These are phyloP conservation scores for Vigna reflexopilosa DNA, from an alignment of 306 rosid genomes.

Conservation along the genomic window DNA sequence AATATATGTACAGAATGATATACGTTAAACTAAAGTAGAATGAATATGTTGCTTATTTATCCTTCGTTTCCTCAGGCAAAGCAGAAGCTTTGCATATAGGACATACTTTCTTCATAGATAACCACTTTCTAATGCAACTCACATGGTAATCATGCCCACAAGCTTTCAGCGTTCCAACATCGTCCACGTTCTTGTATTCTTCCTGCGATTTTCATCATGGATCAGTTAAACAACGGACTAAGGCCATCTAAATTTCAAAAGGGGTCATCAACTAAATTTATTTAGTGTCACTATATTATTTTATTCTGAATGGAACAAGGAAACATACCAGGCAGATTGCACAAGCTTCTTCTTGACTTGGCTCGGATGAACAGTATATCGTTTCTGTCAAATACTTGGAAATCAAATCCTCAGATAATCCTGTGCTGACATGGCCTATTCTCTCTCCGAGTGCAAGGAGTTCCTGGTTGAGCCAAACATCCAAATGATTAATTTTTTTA, in stretches of 20 bases:
- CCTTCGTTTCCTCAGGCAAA: conserved; percentile 51
- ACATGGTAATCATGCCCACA: conserved; percentile 81
- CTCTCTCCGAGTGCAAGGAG: conserved; percentile 77
- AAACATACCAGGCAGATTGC: conserved; percentile 67
- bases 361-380: conserved; percentile 68
- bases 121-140: conserved; percentile 75
- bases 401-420: conserved; percentile 65
- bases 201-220: conserved; percentile 54
- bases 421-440: conserved; percentile 75
- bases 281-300: neutral
- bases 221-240: neutral
- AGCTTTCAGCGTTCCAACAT: conserved; percentile 63
- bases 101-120: conserved; percentile 68
- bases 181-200: conserved; percentile 75
- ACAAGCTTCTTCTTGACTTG: conserved; percentile 61
- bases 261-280: neutral
- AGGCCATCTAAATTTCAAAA: neutral
- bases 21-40: conserved; percentile 1
- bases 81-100: conserved; percentile 75
- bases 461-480: conserved; percentile 55
- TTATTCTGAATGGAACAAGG: neutral
- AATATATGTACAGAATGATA: conserved; percentile 50
- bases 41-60: conserved; percentile 49
- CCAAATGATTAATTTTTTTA: conserved; percentile 2
- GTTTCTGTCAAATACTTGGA: conserved; percentile 70